phyloP scores from a whole-genome alignment of 75 land plant genomes.

The Larix kaempferi region DNA sequence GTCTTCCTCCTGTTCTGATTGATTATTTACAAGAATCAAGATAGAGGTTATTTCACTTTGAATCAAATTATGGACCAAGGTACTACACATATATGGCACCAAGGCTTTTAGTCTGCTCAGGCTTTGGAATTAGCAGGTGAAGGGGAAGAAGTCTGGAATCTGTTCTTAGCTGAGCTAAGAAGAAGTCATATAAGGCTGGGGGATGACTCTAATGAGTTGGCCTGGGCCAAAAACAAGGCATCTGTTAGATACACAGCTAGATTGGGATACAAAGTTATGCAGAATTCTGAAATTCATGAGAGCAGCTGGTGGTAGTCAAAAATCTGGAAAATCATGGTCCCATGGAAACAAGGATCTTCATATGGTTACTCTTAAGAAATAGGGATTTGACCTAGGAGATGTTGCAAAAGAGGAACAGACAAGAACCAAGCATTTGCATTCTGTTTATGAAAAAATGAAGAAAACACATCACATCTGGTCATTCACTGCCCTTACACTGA shows the following conservation, averaged over 20 bases:
- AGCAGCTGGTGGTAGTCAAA: background rate
- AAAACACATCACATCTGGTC: background rate
- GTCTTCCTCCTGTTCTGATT: background rate
- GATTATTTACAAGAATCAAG: background rate
- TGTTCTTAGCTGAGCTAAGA: background rate
- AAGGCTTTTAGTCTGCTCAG: background rate
- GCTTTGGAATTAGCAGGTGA: background rate
- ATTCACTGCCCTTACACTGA: too few relatives aligned
- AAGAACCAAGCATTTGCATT: background rate
- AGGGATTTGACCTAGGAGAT: background rate
- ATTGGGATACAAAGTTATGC: background rate
- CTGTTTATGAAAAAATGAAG: background rate
- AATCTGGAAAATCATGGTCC: too few relatives aligned
- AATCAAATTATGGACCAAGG: background rate
- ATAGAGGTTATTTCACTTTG: background rate
- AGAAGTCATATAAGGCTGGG: background rate
- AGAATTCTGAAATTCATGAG: background rate
- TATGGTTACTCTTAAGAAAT: background rate
- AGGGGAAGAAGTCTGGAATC: background rate
- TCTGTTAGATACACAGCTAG: background rate
- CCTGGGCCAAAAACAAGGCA: background rate
- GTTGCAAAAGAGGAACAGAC: background rate
- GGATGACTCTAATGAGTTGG: background rate
- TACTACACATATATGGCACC: background rate
- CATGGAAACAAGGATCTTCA: background rate